Evolutionary conservation across 164 flowering plant species (phyloP).

Genomic region (Buxus sempervirens): DNA sequence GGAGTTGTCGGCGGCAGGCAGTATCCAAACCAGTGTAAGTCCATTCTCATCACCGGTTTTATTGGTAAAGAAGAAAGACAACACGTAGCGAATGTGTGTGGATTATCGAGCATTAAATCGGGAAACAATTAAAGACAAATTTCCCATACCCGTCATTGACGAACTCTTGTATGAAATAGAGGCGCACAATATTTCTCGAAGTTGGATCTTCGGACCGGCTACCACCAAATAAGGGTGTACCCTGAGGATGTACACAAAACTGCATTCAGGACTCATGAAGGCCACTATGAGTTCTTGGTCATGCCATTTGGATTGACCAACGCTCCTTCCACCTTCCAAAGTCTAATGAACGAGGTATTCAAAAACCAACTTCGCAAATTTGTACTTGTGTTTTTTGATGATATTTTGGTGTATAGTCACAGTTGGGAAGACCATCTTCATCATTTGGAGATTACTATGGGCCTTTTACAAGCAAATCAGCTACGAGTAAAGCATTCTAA

Average conservation of each 20-base stretch:
- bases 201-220: slow-evolving; percentile 1
- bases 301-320: slow-evolving; percentile 5
- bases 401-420: background rate
- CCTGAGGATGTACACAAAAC: background rate
- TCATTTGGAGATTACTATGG: background rate
- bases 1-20: background rate
- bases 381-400: background rate
- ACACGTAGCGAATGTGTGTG: background rate
- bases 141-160: slow-evolving; percentile 4
- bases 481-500: background rate
- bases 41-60: slow-evolving; percentile 8
- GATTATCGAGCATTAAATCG: slow-evolving; percentile 1
- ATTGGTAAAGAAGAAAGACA: slow-evolving; percentile 7
- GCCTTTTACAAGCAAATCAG: background rate
- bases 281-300: slow-evolving; percentile 5
- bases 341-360: slow-evolving; percentile 1
- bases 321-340: background rate
- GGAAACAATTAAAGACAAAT: slow-evolving; percentile 2
- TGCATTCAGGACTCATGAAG: background rate
- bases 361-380: background rate
- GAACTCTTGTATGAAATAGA: background rate
- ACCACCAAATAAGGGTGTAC: background rate
- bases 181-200: background rate
- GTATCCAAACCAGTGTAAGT: background rate
- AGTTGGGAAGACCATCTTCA: slow-evolving; percentile 1